Evolutionary conservation across 805 yeast genomes (phyloP).

Genomic region (Ogataea populi-albae): DNA sequence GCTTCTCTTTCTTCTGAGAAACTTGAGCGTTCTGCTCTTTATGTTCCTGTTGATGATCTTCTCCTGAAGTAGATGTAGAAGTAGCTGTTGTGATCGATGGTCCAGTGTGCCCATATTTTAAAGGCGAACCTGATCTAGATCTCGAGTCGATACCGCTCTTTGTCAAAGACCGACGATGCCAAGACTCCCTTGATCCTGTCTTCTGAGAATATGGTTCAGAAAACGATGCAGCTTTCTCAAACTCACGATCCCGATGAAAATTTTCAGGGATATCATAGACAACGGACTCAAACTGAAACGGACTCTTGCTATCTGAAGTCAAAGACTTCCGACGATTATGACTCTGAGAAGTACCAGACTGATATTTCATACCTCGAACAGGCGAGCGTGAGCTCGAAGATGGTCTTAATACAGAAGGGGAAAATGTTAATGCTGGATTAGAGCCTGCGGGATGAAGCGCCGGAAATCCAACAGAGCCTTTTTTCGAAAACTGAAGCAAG

Average conservation of each 20-base stretch:
- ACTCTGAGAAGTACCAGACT: slow-evolving; percentile 2
- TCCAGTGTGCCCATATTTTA: slow-evolving; percentile 8
- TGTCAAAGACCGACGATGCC: slow-evolving; percentile 3
- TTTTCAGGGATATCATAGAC: slow-evolving; percentile 33
- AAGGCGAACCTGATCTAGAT: slow-evolving; percentile 15
- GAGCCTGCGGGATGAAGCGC: not conserved
- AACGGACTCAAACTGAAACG: slow-evolving; percentile 34
- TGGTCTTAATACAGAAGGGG: slow-evolving; percentile 14
- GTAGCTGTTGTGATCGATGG: too few species aligned
- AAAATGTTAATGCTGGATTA: slow-evolving; percentile 9
- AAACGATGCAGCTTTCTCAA: slow-evolving; percentile 16
- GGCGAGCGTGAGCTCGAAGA: slow-evolving; percentile 28
- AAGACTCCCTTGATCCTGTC: slow-evolving; percentile 4
- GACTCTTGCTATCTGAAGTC: slow-evolving; percentile 15
- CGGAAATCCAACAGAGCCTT: slow-evolving; percentile 1
- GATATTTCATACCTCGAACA: slow-evolving; percentile 19
- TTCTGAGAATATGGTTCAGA: slow-evolving; percentile 9
- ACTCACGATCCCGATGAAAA: slow-evolving; percentile 23
- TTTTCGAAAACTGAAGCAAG: not conserved
- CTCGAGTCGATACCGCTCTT: not conserved
- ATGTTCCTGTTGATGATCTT: too few species aligned
- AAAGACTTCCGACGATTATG: not conserved
- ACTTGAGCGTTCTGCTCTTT: slow-evolving; percentile 1
- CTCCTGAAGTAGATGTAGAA: too few species aligned
- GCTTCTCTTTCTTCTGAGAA: slow-evolving; percentile 10